These are phyloP conservation scores for Monosporozyma siamensis DNA, from an alignment of 805 yeast genomes.

Conservation along the genomic window DNA sequence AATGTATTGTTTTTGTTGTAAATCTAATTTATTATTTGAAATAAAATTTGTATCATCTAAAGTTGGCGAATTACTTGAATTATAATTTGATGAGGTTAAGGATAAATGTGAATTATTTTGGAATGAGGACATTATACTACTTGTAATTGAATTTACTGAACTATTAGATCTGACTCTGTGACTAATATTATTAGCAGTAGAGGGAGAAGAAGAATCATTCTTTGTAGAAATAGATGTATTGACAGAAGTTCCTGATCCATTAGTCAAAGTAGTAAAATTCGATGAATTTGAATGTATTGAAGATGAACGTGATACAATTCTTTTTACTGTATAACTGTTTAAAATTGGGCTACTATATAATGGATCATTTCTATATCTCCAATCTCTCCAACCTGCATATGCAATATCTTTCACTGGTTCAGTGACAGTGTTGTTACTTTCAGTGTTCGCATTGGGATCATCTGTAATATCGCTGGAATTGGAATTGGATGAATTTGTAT, in stretches of 20 bases:
- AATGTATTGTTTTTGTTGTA: not conserved
- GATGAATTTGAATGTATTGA: slow-evolving; percentile 16
- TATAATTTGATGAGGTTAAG: slow-evolving; percentile 5
- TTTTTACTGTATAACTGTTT: slow-evolving; percentile 24
- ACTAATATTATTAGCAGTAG: not conserved
- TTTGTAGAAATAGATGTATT: slow-evolving; percentile 4
- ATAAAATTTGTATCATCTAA: not conserved
- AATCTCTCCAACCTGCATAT: slow-evolving; percentile 84
- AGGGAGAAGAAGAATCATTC: slow-evolving; percentile 3
- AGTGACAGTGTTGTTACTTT: slow-evolving; percentile 1
- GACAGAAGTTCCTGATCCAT: not conserved
- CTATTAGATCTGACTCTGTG: slow-evolving; percentile 11
- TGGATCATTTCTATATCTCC: slow-evolving; percentile 73
- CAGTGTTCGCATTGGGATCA: slow-evolving; percentile 8
- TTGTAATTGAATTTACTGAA: slow-evolving; percentile 24
- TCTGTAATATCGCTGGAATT: not conserved
- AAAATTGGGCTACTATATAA: slow-evolving; percentile 39
- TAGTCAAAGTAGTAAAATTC: slow-evolving; percentile 1
- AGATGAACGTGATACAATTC: slow-evolving; percentile 17
- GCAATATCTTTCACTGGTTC: slow-evolving; percentile 25
- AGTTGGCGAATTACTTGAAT: not conserved
- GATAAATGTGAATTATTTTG: slow-evolving; percentile 19
- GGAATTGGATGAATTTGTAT: not conserved
- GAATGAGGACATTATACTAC: slow-evolving; percentile 26
- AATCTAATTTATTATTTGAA: too few species aligned